A percentile compares a stretch with the other conserved stretches of the same genome.
phyloP scores from a whole-genome alignment of 163 green algal species.

The Prototheca cutis region DNA sequence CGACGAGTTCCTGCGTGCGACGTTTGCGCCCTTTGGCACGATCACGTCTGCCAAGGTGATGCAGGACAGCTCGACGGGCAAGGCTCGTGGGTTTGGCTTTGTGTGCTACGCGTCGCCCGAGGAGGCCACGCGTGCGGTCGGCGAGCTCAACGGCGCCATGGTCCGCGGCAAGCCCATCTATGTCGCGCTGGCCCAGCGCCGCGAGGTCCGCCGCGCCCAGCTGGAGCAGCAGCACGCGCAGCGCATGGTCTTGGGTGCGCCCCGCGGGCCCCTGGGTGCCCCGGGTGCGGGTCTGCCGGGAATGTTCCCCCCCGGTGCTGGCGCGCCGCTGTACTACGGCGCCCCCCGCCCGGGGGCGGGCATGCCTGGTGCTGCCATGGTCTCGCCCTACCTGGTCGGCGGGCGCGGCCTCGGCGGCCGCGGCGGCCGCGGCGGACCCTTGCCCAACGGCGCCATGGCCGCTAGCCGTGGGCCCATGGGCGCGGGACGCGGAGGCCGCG shows the following conservation, averaged over 20 bases:
- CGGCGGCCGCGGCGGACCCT: slow-evolving; percentile 29
- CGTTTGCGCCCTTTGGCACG: slow-evolving; percentile 81
- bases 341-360: slow-evolving; percentile 7
- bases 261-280: slow-evolving; percentile 25
- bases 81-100: slow-evolving; percentile 53
- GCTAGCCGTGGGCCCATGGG: slow-evolving; percentile 17
- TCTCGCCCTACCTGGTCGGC: slow-evolving; percentile 41
- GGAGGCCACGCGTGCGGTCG: slow-evolving; percentile 77
- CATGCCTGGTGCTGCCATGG: slow-evolving; percentile 24
- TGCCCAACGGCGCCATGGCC: slow-evolving; percentile 21
- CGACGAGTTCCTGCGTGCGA: slow-evolving; percentile 74
- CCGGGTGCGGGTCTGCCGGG: slow-evolving; percentile 20
- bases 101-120: slow-evolving; percentile 80
- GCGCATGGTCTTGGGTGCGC: slow-evolving; percentile 30
- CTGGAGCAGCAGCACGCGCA: slow-evolving; percentile 54
- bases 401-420: slow-evolving; percentile 22
- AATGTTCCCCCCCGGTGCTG: slow-evolving; percentile 30
- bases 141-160: slow-evolving; percentile 90
- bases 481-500: slow-evolving; percentile 21
- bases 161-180: slow-evolving; percentile 86
- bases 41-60: slow-evolving; percentile 93
- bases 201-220: slow-evolving; percentile 76
- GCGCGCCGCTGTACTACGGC: slow-evolving; percentile 25
- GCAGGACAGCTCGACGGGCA: slow-evolving; percentile 42
- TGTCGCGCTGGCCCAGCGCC: slow-evolving; percentile 90